Conservation (phyloP, 495 filamentous ascomycete species). For the Chaetomium fimeti region DNA sequence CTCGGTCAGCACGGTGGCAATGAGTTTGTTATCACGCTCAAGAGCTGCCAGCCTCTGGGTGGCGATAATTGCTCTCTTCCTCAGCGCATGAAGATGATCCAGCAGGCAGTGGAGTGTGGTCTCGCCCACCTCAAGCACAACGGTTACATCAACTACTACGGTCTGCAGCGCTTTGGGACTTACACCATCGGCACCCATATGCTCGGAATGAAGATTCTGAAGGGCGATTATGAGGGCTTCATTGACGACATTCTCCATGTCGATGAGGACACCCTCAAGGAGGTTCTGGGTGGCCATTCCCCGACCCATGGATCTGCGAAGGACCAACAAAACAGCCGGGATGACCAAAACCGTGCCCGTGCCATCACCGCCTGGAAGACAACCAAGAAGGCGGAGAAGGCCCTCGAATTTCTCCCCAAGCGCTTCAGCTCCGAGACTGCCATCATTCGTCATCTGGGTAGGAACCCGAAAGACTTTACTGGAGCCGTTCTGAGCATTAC, state of each 20-base stretch:
- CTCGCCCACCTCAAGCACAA: conserved; percentile 57
- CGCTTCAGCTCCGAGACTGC: conserved; percentile 76
- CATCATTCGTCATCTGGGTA: conserved; percentile 70
- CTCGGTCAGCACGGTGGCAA: conserved; percentile 85
- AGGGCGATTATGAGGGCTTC: conserved; percentile 74
- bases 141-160: conserved; percentile 96
- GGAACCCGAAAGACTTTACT: conserved; percentile 59
- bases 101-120: conserved; percentile 40
- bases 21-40: conserved; percentile 85
- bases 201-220: conserved; percentile 77
- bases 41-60: conserved; percentile 69
- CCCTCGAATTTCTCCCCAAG: conserved; percentile 67
- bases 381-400: conserved; percentile 52
- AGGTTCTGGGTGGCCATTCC: conserved; percentile 23
- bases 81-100: conserved; percentile 39
- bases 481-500: conserved; percentile 76
- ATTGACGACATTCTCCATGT: conserved; percentile 68
- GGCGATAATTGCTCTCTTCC: conserved; percentile 42
- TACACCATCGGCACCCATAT: conserved; percentile 77
- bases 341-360: conserved; percentile 73
- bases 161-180: conserved; percentile 89
- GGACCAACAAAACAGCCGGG: conserved; percentile 39
- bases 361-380: conserved; percentile 70
- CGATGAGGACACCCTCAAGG: conserved; percentile 36
- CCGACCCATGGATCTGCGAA: conserved; percentile 7